Evolutionary conservation across 208 protist species (phyloP), one percentile per base, ranked within the genome.

Genomic region (Trypanosoma cruzi): DNA sequence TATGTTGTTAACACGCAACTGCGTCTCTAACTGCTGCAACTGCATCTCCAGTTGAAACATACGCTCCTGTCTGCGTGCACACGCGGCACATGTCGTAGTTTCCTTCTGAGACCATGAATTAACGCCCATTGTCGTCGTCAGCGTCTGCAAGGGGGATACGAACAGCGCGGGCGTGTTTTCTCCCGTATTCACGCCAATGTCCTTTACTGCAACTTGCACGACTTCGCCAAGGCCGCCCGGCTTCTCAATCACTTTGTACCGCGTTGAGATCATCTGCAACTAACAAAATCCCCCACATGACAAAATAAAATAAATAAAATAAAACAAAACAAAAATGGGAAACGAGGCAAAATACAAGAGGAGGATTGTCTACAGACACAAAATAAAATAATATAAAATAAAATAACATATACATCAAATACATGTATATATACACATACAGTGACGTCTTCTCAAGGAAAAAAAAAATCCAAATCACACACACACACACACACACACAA

Each of bases 231-330:
- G 20, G 56, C 63, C 71, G 31, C 71, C 71, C 11, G 53, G 11
- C 48, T 65, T 70, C 36, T 75, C 63, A 18, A 75, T 44, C 6
- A 75, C 71, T 50, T 70, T 75, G 57, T 75, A 75, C 56, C 71
- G 52, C 34, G 16, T 46, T 24, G 48, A 64, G 44, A 57, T 7
- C 44, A 68, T 66, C 26, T 26, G 53, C 11, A 28, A 54, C 36
- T 40, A 1, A 28, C 4, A 4, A 26, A 55, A 20, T 10, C 26
- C 48, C 60, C 48, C 4, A 11, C 31, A n/a, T n/a, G n/a, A n/a
- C n/a, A n/a, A n/a, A n/a, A n/a, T n/a, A 44, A 44, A 36, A 28
- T n/a, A 53, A 40, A 55, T 55, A 53, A 56, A 53, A 22, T 55
- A 42, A 28, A 71, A 29, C 13, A 48, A 22, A 58, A 1, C 56